Base-by-base conservation (phyloP, 768 basidiomycete genomes). In the Hortiboletus campestris region DNA sequence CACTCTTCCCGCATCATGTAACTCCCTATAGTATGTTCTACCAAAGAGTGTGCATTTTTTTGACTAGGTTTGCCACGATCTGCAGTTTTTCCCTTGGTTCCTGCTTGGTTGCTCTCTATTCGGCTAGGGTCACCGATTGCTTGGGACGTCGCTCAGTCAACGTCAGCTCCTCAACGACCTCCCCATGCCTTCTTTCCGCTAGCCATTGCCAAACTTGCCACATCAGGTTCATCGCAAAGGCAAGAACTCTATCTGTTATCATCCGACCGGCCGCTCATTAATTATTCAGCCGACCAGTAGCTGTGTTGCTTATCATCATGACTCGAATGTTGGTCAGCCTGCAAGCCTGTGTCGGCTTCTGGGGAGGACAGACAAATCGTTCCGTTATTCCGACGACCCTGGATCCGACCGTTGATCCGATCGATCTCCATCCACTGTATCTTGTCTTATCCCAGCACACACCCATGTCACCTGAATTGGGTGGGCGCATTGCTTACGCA, bases 361-460 rank as follows among this genome's bases (percentile, higher is more conserved):
- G 49, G 43, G 28, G 28, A 40, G n/a, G 31, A 7, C n/a, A n/a
- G n/a, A 25, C 25, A 20, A 32, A 40, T 44, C n/a, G 6, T 44
- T 36, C n/a, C 9, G 40, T n/a, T 51, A 44, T 45, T 17, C 34
- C 16, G 34, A 45, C 29, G 25, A 46, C 50, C 41, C 22, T 57
- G 11, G 17, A 31, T 56, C 53, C 41, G 46, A 42, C 28, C 61
- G 56, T 55, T 52, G 61, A 60, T 63, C 50, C 46, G 59, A 68
- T 66, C 43, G 59, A 66, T 59, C 57, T 56, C 53, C 22, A 39
- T 19, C 31, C 9, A 31, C 47, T 32, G 43, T 56, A 60, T 60
- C 62, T 60, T 29, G 36, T 49, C 49, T 22, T 45, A 44, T 61
- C 19, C 53, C 8, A 28, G 36, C 31, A 45, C 44, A 41, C 44